Evolutionary conservation across 2,329 filamentous ascomycete species (phyloP).

Genomic region (Stachybotrys chartarum): DNA sequence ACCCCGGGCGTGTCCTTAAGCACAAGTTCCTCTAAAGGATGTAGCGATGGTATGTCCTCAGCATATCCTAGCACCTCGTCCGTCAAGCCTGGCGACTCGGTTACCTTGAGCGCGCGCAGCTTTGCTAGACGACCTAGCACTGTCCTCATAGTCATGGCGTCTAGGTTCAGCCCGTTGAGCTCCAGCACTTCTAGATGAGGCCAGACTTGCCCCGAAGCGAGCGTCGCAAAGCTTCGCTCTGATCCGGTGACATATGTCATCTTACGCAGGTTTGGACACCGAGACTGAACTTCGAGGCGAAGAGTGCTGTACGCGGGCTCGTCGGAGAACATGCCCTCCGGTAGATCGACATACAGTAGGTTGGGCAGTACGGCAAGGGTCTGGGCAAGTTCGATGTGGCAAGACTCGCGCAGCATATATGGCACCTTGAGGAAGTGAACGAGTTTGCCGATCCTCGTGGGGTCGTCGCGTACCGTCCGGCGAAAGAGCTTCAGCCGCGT

Average conservation of each 20-base stretch:
- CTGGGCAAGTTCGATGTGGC: slow-evolving; percentile 75
- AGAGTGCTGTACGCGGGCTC: slow-evolving; percentile 69
- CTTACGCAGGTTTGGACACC: slow-evolving; percentile 78
- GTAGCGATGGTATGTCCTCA: slow-evolving; percentile 63
- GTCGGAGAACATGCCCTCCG: slow-evolving; percentile 78
- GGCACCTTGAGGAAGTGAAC: slow-evolving; percentile 81
- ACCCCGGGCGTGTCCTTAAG: slow-evolving; percentile 65
- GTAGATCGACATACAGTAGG: slow-evolving; percentile 82
- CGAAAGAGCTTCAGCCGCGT: slow-evolving; percentile 71
- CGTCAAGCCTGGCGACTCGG: slow-evolving; percentile 61
- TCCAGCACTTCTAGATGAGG: slow-evolving; percentile 66
- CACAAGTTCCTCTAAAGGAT: slow-evolving; percentile 65
- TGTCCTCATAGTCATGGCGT: slow-evolving; percentile 62
- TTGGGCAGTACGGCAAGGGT: slow-evolving; percentile 81
- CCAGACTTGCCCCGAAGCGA: slow-evolving; percentile 63
- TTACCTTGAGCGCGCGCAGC: slow-evolving; percentile 69
- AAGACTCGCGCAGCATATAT: slow-evolving; percentile 90
- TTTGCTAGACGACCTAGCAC: slow-evolving; percentile 60
- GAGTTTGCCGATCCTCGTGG: slow-evolving; percentile 56
- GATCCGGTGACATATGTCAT: slow-evolving; percentile 79
- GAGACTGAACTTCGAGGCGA: slow-evolving; percentile 74
- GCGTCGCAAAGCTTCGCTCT: slow-evolving; percentile 66
- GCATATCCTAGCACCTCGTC: slow-evolving; percentile 68
- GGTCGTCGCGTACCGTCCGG: slow-evolving; percentile 73
- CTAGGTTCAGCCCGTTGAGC: slow-evolving; percentile 59